Percentiles rank a stretch among this genome's conserved stretches.
Conservation (phyloP, 805 yeast species). For the Lipomyces lipofer region DNA sequence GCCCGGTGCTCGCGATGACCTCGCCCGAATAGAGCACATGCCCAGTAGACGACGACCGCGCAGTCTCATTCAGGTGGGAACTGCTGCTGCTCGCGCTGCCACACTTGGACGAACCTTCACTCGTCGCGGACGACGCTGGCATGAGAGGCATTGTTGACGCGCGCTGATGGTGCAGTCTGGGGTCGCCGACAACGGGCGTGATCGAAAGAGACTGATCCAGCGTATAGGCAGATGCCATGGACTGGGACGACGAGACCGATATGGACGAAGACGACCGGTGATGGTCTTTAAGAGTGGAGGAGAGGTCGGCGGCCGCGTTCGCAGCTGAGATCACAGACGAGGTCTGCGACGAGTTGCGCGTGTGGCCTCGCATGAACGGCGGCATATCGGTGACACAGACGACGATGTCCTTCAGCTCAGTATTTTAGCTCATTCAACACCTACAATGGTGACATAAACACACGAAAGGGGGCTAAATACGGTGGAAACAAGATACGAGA, state of each 20-base stretch:
- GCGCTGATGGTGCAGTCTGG: neutral
- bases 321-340: neutral
- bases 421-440: no score
- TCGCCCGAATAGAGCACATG: constrained; percentile 30
- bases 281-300: neutral
- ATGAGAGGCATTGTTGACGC: constrained; percentile 3
- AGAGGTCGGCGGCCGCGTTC: neutral
- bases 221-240: no score
- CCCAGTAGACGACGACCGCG: neutral
- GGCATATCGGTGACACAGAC: no score
- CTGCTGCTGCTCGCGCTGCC: neutral
- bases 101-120: neutral
- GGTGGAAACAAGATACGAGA: no score
- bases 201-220: neutral
- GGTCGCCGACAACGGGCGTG: neutral
- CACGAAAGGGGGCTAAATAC: no score
- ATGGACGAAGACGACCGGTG: neutral
- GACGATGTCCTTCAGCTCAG: no score
- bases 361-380: constrained; percentile 9
- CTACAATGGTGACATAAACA: no score
- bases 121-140: neutral
- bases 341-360: neutral
- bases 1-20: constrained; percentile 29
- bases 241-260: neutral
- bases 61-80: neutral